Evolutionary conservation across 805 yeast species (phyloP).

Genomic region (Candida ponderosae): DNA sequence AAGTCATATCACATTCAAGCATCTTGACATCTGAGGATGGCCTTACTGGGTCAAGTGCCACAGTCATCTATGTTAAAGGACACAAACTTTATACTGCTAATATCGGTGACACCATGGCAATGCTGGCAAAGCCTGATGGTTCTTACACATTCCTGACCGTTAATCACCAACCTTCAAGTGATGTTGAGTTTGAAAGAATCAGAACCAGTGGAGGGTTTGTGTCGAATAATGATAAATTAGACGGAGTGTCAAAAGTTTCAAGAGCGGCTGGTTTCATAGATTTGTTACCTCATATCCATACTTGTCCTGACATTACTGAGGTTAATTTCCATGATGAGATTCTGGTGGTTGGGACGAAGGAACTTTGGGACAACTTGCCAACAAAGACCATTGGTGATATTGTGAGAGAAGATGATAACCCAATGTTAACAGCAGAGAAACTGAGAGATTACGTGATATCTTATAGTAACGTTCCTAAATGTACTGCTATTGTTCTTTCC

Average conservation of each 20-base stretch:
- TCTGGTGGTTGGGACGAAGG: constrained; percentile 75
- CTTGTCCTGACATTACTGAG: constrained; percentile 74
- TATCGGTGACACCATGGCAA: constrained; percentile 83
- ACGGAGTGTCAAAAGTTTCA: constrained; percentile 75
- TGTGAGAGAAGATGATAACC: constrained; percentile 72
- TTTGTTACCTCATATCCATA: constrained; percentile 78
- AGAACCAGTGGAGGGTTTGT: constrained; percentile 90
- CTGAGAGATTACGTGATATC: constrained; percentile 91
- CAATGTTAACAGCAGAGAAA: constrained; percentile 88
- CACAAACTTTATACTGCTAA: constrained; percentile 72
- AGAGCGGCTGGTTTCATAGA: constrained; percentile 90
- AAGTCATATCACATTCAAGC: constrained; percentile 53
- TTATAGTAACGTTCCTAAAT: constrained; percentile 77
- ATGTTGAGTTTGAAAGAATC: constrained; percentile 75
- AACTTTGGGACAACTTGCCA: constrained; percentile 78
- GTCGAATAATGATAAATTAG: constrained; percentile 74
- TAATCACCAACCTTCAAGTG: constrained; percentile 77
- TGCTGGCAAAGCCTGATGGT: constrained; percentile 75
- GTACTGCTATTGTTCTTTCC: constrained; percentile 74
- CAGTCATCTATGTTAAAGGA: constrained; percentile 72
- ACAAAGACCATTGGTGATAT: constrained; percentile 87
- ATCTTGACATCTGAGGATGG: constrained; percentile 59
- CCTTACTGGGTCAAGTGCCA: constrained; percentile 76
- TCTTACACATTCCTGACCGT: constrained; percentile 66
- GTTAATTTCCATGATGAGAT: constrained; percentile 68